Evolutionary conservation across 257 asterid genomes (phyloP).

Genomic region (Penstemon newberryi): DNA sequence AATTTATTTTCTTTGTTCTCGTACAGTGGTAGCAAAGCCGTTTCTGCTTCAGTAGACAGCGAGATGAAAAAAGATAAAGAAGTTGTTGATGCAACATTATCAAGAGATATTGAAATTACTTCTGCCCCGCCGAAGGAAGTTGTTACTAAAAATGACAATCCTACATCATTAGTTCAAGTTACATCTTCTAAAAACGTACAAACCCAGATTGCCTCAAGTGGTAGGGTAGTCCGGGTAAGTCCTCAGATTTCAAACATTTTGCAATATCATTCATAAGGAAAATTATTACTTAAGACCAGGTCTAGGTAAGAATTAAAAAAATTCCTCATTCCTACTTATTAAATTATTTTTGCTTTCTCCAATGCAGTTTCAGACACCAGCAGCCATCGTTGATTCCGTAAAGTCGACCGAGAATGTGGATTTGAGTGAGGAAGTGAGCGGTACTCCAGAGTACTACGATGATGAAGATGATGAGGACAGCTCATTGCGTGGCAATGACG

Average conservation of each 20-base stretch:
- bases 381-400: slow-evolving; percentile 27
- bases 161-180: slow-evolving; percentile 38
- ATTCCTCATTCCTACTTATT: neutral
- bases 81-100: slow-evolving; percentile 32
- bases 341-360: slow-evolving; percentile 7
- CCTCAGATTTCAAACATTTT: too few species aligned
- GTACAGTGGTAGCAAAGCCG: slow-evolving; percentile 48
- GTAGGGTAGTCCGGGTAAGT: slow-evolving; percentile 46
- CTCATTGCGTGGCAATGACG: slow-evolving; percentile 36
- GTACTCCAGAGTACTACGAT: slow-evolving; percentile 30
- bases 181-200: slow-evolving; percentile 35
- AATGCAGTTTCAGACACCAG: slow-evolving; percentile 49
- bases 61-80: slow-evolving; percentile 39
- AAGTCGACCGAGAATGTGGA: slow-evolving; percentile 33
- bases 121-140: slow-evolving; percentile 44
- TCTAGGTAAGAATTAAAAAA: too few species aligned
- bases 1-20: neutral
- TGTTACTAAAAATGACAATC: slow-evolving; percentile 33
- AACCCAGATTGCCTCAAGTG: slow-evolving; percentile 34
- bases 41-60: slow-evolving; percentile 24
- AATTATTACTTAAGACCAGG: too few species aligned
- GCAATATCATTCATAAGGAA: too few species aligned
- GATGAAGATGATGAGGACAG: slow-evolving; percentile 47
- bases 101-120: slow-evolving; percentile 46
- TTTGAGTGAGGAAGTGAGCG: slow-evolving; percentile 43